Percentiles rank a stretch among this genome's conserved stretches.
These are phyloP conservation scores for Closterium sp. DNA, from an alignment of 139 green algal species.

Conservation along the genomic window DNA sequence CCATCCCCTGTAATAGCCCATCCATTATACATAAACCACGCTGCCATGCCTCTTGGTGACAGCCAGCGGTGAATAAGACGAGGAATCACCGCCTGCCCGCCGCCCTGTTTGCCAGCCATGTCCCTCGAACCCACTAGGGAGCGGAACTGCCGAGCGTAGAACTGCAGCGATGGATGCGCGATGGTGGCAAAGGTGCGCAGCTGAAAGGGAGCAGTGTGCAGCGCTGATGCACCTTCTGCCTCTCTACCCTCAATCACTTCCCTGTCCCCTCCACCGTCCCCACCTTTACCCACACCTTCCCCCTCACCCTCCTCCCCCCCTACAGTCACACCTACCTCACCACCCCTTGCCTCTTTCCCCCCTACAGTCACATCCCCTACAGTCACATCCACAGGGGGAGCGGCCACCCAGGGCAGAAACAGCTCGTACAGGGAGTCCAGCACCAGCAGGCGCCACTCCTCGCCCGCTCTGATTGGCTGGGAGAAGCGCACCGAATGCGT, in stretches of 20 bases:
- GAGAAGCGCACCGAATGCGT: constrained; percentile 10
- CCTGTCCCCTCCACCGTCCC: too few relatives aligned
- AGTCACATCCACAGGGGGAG: neutral
- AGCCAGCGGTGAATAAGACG: constrained; percentile 30
- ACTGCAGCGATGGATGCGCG: constrained; percentile 16
- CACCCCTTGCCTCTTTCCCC: too few relatives aligned
- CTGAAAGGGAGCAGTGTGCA: neutral
- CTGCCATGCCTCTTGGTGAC: constrained; percentile 3
- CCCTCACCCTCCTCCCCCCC: neutral
- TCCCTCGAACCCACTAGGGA: neutral
- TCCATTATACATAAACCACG: constrained; percentile 29
- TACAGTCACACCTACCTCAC: too few relatives aligned
- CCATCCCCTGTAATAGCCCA: constrained; percentile 4
- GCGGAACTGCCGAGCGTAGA: constrained; percentile 23
- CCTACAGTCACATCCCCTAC: too few relatives aligned
- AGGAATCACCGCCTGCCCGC: neutral
- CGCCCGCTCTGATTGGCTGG: neutral
- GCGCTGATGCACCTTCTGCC: neutral
- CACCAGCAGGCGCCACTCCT: neutral
- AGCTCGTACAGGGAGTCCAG: neutral
- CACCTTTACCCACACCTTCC: neutral
- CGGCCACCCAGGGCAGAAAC: constrained; percentile 4
- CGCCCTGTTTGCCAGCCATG: neutral
- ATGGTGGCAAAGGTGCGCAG: constrained; percentile 5
- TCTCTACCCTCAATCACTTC: neutral